These are phyloP conservation scores for Echites panduratus DNA, from an alignment of 257 asterid genomes.

Conservation along the genomic window DNA sequence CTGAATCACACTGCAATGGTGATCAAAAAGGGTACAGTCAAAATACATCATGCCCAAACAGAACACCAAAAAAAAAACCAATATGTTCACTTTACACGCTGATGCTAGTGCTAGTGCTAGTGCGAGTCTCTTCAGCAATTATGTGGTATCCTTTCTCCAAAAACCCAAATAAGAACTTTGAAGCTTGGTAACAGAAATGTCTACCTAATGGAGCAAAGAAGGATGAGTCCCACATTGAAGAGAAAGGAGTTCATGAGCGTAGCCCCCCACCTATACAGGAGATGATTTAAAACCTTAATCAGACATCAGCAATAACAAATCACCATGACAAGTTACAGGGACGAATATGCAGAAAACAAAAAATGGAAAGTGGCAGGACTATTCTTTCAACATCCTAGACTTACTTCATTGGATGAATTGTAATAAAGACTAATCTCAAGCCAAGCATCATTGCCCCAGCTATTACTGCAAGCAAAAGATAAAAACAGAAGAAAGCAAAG, in stretches of 20 bases:
- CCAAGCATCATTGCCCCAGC: conserved; percentile 99
- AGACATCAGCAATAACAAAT: conserved; percentile 11
- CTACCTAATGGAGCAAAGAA: conserved; percentile 90
- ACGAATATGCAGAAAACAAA: conserved; percentile 5
- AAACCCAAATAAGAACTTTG: conserved; percentile 4
- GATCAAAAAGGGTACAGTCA: neutral
- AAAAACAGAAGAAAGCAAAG: conserved; percentile 98
- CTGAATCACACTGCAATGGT: conserved; percentile 86
- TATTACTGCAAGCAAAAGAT: conserved; percentile 88
- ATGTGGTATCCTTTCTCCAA: neutral
- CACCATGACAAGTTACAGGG: conserved; percentile 3
- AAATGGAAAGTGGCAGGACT: conserved; percentile 4
- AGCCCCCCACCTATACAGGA: conserved; percentile 76
- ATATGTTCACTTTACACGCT: neutral
- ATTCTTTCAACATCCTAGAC: conserved; percentile 8
- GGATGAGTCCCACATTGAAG: conserved; percentile 87
- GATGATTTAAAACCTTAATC: conserved; percentile 16
- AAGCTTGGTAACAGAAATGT: conserved; percentile 16
- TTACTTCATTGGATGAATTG: conserved; percentile 99
- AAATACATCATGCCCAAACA: neutral
- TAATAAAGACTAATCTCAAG: conserved; percentile 75
- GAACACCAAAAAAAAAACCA: neutral
- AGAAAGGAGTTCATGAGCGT: conserved; percentile 92
- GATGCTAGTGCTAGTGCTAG: neutral
- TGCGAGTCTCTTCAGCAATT: neutral